Evolutionary conservation across 768 basidiomycete species (phyloP), one percentile per base, ranked within the genome.

Genomic region (Lyophyllum decastes): DNA sequence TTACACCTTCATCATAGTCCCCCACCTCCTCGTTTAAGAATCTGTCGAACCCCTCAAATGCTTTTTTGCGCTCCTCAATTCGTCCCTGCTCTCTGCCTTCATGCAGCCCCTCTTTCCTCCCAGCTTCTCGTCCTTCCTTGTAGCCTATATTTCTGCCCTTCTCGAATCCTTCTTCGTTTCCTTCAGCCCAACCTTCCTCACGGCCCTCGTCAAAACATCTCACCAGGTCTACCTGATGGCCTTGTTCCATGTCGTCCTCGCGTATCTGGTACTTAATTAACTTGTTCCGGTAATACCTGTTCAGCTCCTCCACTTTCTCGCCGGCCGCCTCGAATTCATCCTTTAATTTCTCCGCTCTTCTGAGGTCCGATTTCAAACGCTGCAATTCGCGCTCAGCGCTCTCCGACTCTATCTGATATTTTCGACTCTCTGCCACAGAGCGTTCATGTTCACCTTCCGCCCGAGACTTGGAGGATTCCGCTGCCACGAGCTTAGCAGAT

Each of bases 21-120:
- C 72, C 73, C 59, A 73, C 68, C 58, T 85, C 81, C 62, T 77
- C 70, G 22, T 72, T 72, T 52, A 86, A 68, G 68, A 85, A 83
- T 38, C 74, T 74, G 67, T 88, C 83, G 70, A 88, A 85, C 9
- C 82, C 83, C 49, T 81, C 78, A 25, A 85, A 58, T 0, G 84
- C 86, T 60, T 77, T 78, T 45, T 72, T 69, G 27, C 83, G 78
- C 68, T 85, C 85, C 61, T 82, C 81, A 53, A 68, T 73, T 59
- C 75, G 70, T 0, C 83, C 82, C 33, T 72, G 68, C 45, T 72
- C 73, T 47, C 70, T 62, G 0, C 83, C 84, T 55, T 81, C 73
- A 24, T 21, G n/a, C 9, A 60, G 17, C 6, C 58, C 58, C 44
- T 59, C 54, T 19, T 68, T 72, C 61, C 75, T 70, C 2, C 82